These are phyloP conservation scores for Globisporangium takayamanum DNA, from an alignment of 352 stramenopile species.

Conservation along the genomic window DNA sequence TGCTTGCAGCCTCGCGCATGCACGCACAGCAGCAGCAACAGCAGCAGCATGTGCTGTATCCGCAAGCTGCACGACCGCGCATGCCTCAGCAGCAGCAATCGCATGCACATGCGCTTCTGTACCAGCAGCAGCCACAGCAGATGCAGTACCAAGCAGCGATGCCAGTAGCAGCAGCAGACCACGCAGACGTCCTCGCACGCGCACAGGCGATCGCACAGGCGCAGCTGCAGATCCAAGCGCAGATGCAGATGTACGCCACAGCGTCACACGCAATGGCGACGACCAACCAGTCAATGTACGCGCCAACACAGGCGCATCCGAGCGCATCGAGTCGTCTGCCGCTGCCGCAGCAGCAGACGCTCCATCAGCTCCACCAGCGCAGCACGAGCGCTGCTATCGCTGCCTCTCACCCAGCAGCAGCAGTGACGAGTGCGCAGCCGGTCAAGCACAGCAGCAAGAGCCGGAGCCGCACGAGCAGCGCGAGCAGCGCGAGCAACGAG, in stretches of 20 bases:
- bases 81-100: not conserved
- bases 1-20: constrained; percentile 4
- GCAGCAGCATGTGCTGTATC: not conserved
- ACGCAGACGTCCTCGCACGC: constrained; percentile 20
- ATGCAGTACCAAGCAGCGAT: not conserved
- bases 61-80: not conserved
- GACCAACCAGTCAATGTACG: constrained; percentile 15
- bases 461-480: constrained; percentile 14
- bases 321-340: constrained; percentile 4
- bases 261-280: constrained; percentile 5
- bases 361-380: constrained; percentile 19
- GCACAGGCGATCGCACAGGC: constrained; percentile 22
- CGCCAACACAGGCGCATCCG: constrained; percentile 2
- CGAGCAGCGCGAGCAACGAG: constrained; percentile 10
- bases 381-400: constrained; percentile 13
- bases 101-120: not conserved
- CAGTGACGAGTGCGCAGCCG: not conserved
- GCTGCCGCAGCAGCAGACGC: constrained; percentile 15
- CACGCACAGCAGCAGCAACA: constrained; percentile 2
- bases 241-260: constrained; percentile 26
- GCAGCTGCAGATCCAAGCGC: constrained; percentile 28
- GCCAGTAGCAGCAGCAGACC: not conserved
- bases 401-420: constrained; percentile 3
- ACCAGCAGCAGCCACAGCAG: not conserved
- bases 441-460: constrained; percentile 7